Evolutionary conservation across 108 stramenopile genomes (phyloP), one percentile per base, ranked within the genome.

Genomic region (Cyclotella baltica): DNA sequence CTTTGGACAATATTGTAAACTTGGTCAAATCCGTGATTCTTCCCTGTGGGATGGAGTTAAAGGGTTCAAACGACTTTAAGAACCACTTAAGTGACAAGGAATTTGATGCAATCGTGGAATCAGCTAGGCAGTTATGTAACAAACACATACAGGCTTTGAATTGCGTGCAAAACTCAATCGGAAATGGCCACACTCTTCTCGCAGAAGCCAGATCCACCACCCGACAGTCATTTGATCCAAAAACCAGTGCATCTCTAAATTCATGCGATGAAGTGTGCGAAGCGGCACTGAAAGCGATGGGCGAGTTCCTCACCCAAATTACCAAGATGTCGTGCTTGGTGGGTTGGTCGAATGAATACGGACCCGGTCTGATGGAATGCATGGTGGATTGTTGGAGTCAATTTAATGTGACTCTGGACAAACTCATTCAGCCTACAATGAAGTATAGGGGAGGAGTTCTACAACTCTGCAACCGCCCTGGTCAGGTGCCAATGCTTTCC

Each of bases 341-440:
- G 15, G 81, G 81, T 31, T 81, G 81, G 81, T 62, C 56, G 0
- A 46, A n/a, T 6, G 55, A 81, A 67, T 66, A 57, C 20, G 77
- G 70, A 47, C 70, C 69, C 4, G 28, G 47, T 56, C 30, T 71
- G 16, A 65, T 81, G 34, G 31, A 52, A 19, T 37, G 53, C 2
- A 22, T 37, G 37, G 37, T 56, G 1, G 4, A 66, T 25, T 33
- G 48, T 9, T 81, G 74, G 74, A 27, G 38, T 20, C 59, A 63
- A 65, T 75, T 61, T 59, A 40, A 65, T 43, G 16, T 19, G 11
- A 59, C 74, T 6, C 53, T 75, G 35, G 23, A 57, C 20, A 48
- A 27, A 36, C 69, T 81, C n/a, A 58, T 81, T 4, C 20, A 56
- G 20, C 81, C 81, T 19, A 50, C 52, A 0, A 46, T 75, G 37